Evolutionary conservation across 495 filamentous ascomycete species (phyloP).

Genomic region (Penicillium odoratum): DNA sequence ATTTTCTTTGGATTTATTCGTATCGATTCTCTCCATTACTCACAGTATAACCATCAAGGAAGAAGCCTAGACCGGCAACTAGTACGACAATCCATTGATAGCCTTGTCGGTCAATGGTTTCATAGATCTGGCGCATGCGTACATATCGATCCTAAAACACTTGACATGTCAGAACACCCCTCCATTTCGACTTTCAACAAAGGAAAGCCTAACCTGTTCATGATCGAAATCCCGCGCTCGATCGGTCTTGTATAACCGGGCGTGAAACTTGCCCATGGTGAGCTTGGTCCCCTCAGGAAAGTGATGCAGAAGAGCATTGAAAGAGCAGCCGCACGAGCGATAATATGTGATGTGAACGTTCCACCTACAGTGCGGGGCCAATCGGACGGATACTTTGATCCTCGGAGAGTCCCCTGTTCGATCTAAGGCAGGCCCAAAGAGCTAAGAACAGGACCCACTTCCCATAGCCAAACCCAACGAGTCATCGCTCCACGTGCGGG

Average conservation of each 20-base stretch:
- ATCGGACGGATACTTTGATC: slow-evolving; percentile 11
- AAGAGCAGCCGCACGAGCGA: slow-evolving; percentile 5
- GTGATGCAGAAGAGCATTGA: background rate
- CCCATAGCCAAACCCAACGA: slow-evolving; percentile 4
- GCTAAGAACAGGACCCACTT: background rate
- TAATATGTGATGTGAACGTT: background rate
- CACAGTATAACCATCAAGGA: slow-evolving; percentile 70
- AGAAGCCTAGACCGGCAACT: slow-evolving; percentile 66
- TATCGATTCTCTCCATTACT: slow-evolving; percentile 4
- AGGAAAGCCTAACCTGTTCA: slow-evolving; percentile 37
- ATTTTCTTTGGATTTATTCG: background rate
- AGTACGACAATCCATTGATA: slow-evolving; percentile 52
- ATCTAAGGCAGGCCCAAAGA: background rate
- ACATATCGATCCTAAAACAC: slow-evolving; percentile 44
- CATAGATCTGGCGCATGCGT: slow-evolving; percentile 49
- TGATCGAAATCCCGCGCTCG: slow-evolving; percentile 51
- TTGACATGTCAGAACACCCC: background rate
- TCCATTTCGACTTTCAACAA: background rate
- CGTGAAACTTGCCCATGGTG: slow-evolving; percentile 33
- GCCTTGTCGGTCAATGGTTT: slow-evolving; percentile 48
- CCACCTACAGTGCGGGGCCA: slow-evolving; percentile 10
- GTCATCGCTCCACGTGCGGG: slow-evolving; percentile 23
- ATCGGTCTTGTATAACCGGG: slow-evolving; percentile 48
- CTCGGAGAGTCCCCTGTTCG: slow-evolving; percentile 3
- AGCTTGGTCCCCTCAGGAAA: background rate